phyloP scores from a whole-genome alignment of 1,284 basidiomycete species.

The Anthracocystis panici-leucophaei region DNA sequence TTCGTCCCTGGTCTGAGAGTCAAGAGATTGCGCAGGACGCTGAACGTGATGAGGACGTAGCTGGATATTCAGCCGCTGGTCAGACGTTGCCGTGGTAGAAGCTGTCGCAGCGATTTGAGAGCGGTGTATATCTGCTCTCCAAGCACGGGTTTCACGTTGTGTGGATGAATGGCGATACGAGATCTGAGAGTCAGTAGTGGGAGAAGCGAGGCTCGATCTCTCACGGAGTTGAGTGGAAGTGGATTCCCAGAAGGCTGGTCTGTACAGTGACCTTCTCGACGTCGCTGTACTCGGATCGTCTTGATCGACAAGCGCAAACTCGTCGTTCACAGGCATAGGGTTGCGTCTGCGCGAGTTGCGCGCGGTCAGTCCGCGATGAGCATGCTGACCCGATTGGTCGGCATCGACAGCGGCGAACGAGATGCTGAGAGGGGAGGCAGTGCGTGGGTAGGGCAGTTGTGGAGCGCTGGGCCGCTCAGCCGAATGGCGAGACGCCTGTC shows the following conservation, averaged over 20 bases:
- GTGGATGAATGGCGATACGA: neutral
- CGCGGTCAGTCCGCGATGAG: neutral
- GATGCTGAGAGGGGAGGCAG: slow-evolving; percentile 32
- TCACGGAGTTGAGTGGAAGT: neutral
- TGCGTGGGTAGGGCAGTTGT: slow-evolving; percentile 36
- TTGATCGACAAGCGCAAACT: neutral
- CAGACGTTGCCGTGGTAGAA: neutral
- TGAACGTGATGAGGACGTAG: too few species aligned
- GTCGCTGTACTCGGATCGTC: neutral
- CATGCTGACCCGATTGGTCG: neutral
- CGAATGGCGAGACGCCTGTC: neutral
- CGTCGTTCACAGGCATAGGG: neutral
- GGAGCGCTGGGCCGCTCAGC: slow-evolving; percentile 13
- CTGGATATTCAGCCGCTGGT: neutral
- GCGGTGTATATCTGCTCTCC: neutral
- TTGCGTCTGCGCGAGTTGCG: slow-evolving; percentile 8
- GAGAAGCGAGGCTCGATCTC: neutral
- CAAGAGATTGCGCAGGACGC: neutral
- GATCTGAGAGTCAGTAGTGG: neutral
- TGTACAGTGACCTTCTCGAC: neutral
- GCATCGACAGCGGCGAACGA: slow-evolving; percentile 18
- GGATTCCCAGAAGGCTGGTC: neutral
- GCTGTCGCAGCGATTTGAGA: neutral
- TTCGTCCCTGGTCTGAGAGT: neutral
- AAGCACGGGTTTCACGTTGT: neutral